Conservation (phyloP, 257 asterid genomes). For the Plectranthus barbatus region DNA sequence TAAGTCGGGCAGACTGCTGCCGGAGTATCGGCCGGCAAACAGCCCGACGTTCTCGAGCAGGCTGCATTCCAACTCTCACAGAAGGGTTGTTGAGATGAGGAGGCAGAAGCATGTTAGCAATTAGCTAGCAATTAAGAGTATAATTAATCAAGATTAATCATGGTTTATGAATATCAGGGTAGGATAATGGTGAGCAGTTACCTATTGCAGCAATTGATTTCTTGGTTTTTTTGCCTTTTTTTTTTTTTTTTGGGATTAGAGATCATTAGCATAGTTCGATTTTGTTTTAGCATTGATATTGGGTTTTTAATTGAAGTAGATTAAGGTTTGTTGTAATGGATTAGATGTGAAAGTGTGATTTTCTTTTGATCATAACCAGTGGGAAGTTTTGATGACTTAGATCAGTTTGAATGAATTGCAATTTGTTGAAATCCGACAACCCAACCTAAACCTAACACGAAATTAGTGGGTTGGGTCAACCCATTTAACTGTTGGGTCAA, state of each 20-base stretch:
- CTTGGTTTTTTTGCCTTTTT: slow-evolving; percentile 17
- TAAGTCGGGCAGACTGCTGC: slow-evolving; percentile 78
- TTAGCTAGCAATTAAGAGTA: slow-evolving; percentile 58
- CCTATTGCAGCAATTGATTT: background rate
- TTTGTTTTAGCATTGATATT: slow-evolving; percentile 25
- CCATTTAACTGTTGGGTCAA: too few relatives aligned
- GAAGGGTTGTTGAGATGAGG: slow-evolving; percentile 87
- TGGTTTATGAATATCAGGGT: slow-evolving; percentile 32
- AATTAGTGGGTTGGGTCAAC: too few relatives aligned
- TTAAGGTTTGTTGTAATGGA: slow-evolving; percentile 26
- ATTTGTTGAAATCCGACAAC: too few relatives aligned
- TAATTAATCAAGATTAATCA: slow-evolving; percentile 15
- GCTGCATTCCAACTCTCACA: slow-evolving; percentile 75
- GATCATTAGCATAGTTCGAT: slow-evolving; percentile 11
- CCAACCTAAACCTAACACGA: too few relatives aligned
- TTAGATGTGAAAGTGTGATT: slow-evolving; percentile 22
- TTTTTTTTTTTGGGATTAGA: too few relatives aligned
- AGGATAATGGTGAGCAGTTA: slow-evolving; percentile 33
- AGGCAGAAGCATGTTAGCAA: slow-evolving; percentile 74
- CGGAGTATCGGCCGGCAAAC: slow-evolving; percentile 84
- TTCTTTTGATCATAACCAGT: slow-evolving; percentile 21
- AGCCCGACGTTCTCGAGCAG: slow-evolving; percentile 64
- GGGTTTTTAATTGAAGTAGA: slow-evolving; percentile 10
- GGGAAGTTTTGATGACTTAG: slow-evolving; percentile 26
- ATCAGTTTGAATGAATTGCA: background rate